Conservation (phyloP, 1,284 basidiomycete species). For the Vanrija pseudolonga region DNA sequence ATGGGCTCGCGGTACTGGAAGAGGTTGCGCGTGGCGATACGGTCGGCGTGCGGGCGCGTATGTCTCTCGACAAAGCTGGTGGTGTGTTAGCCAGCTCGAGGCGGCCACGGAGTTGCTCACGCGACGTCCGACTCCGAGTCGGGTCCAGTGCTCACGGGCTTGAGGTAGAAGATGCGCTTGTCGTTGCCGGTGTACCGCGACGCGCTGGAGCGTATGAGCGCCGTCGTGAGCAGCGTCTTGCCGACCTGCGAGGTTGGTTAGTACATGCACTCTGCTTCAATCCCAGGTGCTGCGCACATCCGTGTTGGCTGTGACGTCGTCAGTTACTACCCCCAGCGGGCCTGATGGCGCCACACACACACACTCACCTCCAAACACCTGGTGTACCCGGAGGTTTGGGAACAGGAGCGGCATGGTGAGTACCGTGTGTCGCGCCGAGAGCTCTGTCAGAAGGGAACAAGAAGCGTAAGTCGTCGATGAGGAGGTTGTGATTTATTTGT, state of each 20-base stretch:
- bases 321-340: not conserved
- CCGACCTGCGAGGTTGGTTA: constrained; percentile 58
- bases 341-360: constrained; percentile 18
- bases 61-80: constrained; percentile 67
- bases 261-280: not conserved
- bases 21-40: constrained; percentile 66
- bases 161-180: constrained; percentile 70
- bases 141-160: constrained; percentile 84
- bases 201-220: constrained; percentile 71
- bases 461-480: no score
- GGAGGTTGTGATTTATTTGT: no score
- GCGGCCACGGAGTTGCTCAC: constrained; percentile 55
- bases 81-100: constrained; percentile 10
- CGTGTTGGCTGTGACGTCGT: constrained; percentile 61
- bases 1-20: constrained; percentile 85
- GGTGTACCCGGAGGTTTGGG: constrained; percentile 75
- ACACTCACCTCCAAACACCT: constrained; percentile 82
- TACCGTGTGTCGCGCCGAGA: no score
- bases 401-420: constrained; percentile 56
- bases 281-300: constrained; percentile 53
- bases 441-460: no score
- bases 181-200: constrained; percentile 18
- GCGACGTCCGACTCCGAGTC: constrained; percentile 73
- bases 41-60: constrained; percentile 50
- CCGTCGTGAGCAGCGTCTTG: constrained; percentile 83